These are phyloP conservation scores for Aspergillus baeticus DNA, from an alignment of 495 filamentous ascomycete genomes.

Conservation along the genomic window DNA sequence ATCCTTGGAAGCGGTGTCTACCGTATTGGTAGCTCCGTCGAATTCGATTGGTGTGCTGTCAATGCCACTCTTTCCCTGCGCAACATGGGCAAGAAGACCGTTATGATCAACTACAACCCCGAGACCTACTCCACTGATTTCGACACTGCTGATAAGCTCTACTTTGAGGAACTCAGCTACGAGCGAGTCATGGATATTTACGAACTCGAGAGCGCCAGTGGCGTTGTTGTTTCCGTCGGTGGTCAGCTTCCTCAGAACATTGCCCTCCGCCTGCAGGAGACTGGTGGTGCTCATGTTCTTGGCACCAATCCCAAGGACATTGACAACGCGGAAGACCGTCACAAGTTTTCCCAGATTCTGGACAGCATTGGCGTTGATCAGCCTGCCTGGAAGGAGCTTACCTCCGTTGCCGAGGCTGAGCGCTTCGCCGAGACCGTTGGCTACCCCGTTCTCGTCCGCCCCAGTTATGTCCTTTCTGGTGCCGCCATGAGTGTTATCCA, in stretches of 20 bases:
- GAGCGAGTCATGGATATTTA: constrained; percentile 99
- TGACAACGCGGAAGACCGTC: constrained; percentile 93
- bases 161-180: constrained; percentile 96
- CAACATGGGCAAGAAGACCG: constrained; percentile 92
- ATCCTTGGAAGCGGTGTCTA: constrained; percentile 94
- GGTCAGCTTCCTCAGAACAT: constrained; percentile 98
- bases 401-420: constrained; percentile 82
- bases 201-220: constrained; percentile 81
- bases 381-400: constrained; percentile 96
- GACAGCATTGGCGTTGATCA: constrained; percentile 96
- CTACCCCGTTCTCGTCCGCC: constrained; percentile 91
- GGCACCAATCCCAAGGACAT: constrained; percentile 93
- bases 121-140: constrained; percentile 90
- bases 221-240: constrained; percentile 93
- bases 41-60: constrained; percentile 99
- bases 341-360: constrained; percentile 97
- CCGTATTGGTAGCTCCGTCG: constrained; percentile 94
- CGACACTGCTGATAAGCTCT: constrained; percentile 90
- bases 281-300: constrained; percentile 81
- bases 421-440: constrained; percentile 78
- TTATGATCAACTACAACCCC: constrained; percentile 97
- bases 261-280: constrained; percentile 90
- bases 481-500: constrained; percentile 98
- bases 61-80: constrained; percentile 84
- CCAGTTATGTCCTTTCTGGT: constrained; percentile 93